These are phyloP conservation scores for Spergularia marina DNA, from an alignment of 148 eudicot genomes.

Conservation along the genomic window DNA sequence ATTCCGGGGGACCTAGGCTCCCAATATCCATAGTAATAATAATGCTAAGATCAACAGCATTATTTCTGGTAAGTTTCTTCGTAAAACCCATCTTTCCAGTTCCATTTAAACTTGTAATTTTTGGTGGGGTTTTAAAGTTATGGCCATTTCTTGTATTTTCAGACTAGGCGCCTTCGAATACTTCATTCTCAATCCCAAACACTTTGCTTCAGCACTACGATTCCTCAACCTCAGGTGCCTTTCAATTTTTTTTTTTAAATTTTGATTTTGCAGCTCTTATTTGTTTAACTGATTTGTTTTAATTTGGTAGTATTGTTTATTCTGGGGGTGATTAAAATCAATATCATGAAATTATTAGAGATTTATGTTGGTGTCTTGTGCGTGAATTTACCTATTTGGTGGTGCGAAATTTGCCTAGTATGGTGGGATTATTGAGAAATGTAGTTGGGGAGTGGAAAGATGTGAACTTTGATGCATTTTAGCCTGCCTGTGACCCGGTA, in stretches of 20 bases:
- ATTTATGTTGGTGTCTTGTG: no score
- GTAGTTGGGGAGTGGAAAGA: background rate
- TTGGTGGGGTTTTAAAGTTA: background rate
- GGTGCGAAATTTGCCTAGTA: no score
- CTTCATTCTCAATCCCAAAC: conserved; percentile 24
- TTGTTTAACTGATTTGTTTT: background rate
- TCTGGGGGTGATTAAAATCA: no score
- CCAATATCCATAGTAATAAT: background rate
- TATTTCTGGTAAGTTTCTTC: background rate
- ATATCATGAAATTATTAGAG: no score
- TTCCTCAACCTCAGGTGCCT: conserved; percentile 23
- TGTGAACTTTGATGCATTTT: background rate
- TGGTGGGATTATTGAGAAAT: no score
- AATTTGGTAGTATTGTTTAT: no score
- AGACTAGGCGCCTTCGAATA: conserved; percentile 19
- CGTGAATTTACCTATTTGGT: no score
- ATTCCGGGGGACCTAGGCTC: no score
- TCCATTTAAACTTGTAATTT: background rate
- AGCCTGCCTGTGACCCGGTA: background rate
- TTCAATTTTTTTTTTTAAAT: background rate
- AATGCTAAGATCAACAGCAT: background rate
- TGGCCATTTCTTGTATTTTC: conserved; percentile 11
- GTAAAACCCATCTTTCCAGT: background rate
- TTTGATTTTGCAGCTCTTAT: background rate
- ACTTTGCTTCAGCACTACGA: conserved; percentile 28